Evolutionary conservation across 2,329 filamentous ascomycete genomes (phyloP).

Genomic region (Seiridium cupressi): DNA sequence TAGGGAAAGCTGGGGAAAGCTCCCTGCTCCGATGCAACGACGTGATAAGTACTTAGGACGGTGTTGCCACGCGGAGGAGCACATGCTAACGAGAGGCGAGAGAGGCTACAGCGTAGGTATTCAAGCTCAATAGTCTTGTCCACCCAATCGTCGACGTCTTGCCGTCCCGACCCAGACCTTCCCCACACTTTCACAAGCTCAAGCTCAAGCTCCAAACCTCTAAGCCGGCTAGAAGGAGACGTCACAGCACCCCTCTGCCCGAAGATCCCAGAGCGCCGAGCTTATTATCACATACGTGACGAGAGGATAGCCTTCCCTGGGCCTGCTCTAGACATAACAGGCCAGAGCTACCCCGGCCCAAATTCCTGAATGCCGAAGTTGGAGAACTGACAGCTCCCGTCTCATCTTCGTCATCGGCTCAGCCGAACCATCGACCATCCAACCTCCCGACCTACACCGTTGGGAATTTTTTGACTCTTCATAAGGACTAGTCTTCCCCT

Average conservation of each 20-base stretch:
- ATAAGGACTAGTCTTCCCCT: background rate
- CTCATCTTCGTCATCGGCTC: slow-evolving; percentile 7
- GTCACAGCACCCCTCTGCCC: slow-evolving; percentile 6
- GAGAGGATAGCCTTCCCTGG: background rate
- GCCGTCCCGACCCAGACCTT: slow-evolving; percentile 6
- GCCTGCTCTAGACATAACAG: background rate
- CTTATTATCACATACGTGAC: slow-evolving; percentile 1
- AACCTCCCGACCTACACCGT: background rate
- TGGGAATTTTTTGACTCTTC: background rate
- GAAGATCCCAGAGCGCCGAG: slow-evolving; percentile 7
- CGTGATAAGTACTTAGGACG: slow-evolving; percentile 9
- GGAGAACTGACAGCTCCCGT: slow-evolving; percentile 3
- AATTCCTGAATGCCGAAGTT: slow-evolving; percentile 8
- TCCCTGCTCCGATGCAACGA: slow-evolving; percentile 5
- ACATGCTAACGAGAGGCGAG: background rate
- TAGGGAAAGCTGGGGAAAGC: slow-evolving; percentile 16
- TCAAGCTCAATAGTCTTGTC: background rate
- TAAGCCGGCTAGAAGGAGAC: slow-evolving; percentile 5
- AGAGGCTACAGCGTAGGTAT: background rate
- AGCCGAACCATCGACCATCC: background rate
- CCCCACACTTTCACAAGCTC: slow-evolving; percentile 33
- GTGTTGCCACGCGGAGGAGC: background rate
- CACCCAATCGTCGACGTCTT: background rate
- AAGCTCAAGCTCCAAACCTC: slow-evolving; percentile 4
- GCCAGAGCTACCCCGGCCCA: slow-evolving; percentile 5